Evolutionary conservation across 208 protist genomes (phyloP).

Genomic region (Naegleria gruberi): DNA sequence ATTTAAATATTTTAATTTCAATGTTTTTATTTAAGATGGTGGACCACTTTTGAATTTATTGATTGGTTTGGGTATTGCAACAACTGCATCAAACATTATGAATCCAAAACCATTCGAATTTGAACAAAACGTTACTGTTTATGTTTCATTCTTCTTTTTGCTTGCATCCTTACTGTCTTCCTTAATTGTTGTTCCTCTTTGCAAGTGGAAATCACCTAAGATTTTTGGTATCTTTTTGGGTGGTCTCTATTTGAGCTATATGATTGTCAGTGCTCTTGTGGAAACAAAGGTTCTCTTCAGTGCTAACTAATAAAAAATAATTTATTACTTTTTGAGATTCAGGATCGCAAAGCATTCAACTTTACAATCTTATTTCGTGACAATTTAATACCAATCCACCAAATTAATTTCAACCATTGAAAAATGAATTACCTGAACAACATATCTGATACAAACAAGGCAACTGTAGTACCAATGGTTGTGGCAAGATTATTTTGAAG

Average conservation of each 20-base stretch:
- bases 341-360: no score
- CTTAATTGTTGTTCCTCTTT: background rate
- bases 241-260: background rate
- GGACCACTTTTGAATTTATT: conserved; percentile 2
- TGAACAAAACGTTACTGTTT: background rate
- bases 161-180: background rate
- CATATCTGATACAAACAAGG: no score
- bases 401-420: no score
- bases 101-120: background rate
- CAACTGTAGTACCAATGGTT: no score
- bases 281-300: background rate
- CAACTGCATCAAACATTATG: background rate
- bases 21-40: no score
- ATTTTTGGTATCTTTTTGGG: background rate
- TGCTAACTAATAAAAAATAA: no score
- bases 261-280: background rate
- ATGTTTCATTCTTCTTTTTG: background rate
- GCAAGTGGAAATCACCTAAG: background rate
- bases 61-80: background rate
- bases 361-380: no score
- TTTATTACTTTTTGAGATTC: no score
- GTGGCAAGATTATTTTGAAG: no score
- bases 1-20: no score
- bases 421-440: no score
- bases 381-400: no score